Percentiles rank a stretch among this genome's conserved stretches.
Evolutionary conservation across 371 early-diverging fungal genomes (phyloP).

Genomic region (Hamiltosporidium magnivora): DNA sequence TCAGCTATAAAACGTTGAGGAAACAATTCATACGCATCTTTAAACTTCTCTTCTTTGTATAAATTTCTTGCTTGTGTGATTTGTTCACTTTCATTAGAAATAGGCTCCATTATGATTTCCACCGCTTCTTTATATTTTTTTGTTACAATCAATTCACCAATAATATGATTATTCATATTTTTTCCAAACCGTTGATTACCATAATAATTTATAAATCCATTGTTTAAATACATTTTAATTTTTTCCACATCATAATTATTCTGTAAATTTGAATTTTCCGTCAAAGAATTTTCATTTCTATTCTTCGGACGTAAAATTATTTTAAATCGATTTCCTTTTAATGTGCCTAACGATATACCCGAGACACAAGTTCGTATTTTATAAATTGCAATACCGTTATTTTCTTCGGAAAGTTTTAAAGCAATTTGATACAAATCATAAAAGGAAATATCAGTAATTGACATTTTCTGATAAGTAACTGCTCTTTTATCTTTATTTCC

Average conservation of each 20-base stretch:
- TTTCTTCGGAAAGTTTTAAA: background rate
- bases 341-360: conserved; percentile 27
- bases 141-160: conserved; percentile 41
- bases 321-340: conserved; percentile 36
- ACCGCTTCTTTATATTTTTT: conserved; percentile 42
- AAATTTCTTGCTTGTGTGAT: background rate
- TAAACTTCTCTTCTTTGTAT: background rate
- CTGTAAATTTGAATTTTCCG: background rate
- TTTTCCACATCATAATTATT: background rate
- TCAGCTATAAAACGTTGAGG: background rate
- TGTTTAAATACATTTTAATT: background rate
- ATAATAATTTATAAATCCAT: conserved; percentile 51
- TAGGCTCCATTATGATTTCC: conserved; percentile 31
- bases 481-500: conserved; percentile 57
- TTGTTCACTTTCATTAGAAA: conserved; percentile 11
- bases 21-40: background rate
- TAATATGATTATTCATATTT: conserved; percentile 38
- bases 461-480: conserved; percentile 53
- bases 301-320: conserved; percentile 16
- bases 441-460: conserved; percentile 12
- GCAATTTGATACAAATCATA: background rate
- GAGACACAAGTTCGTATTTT: conserved; percentile 24
- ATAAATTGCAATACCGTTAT: conserved; percentile 6
- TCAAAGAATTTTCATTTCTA: background rate
- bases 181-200: conserved; percentile 54